Base-by-base conservation (phyloP, 2,329 filamentous ascomycete species). In the Amesomyces nigricolor region DNA sequence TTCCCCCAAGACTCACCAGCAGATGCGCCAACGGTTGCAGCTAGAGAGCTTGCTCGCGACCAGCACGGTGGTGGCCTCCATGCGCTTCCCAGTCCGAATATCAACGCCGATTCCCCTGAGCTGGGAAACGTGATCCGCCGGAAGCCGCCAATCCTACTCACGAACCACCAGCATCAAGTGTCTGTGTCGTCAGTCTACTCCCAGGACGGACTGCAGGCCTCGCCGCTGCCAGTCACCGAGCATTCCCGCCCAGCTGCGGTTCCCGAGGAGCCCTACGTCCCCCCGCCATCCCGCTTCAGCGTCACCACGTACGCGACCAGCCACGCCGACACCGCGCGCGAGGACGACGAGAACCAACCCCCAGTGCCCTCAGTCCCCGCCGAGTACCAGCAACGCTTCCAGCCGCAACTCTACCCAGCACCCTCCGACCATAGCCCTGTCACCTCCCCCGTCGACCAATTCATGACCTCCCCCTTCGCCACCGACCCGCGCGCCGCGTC, bases 281-380 rank as follows among this genome's bases (percentile, higher is more conserved):
- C 81, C 54, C 80, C 81, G 5, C 68, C 73, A 2, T 86, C 82
- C 47, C 79, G 80, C 45, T 87, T 86, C 67, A 87, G 83, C 68
- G 73, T 80, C 59, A 84, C 81, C 7, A 86, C 82, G 2, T 83
- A 80, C 63, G 76, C 78, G 22, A 80, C 82, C 2, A 78, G 80
- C 5, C 68, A 75, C 44, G 69, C 71, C 11, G 73, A 70, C 16
- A 75, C 68, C 43, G 74, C 70, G 52, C 72, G 68, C 47, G 62
- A 68, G 32, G 72, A 72, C 52, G 66, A 63, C 67, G 19, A 59
- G 30, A 68, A 70, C 44, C 67, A 65, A 9, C 69, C 74, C 5
- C 69, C 72, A 7, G 64, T 72, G 38, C 73, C 64, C 56, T 71
- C 66, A 47, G 67, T 66, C 54, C 72, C 66, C 53, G 63, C 72